A percentile compares a stretch with the other conserved stretches of the same genome.
These are phyloP conservation scores for Mayamaea pseudoterrestris DNA, from an alignment of 108 stramenopile genomes.

Conservation along the genomic window DNA sequence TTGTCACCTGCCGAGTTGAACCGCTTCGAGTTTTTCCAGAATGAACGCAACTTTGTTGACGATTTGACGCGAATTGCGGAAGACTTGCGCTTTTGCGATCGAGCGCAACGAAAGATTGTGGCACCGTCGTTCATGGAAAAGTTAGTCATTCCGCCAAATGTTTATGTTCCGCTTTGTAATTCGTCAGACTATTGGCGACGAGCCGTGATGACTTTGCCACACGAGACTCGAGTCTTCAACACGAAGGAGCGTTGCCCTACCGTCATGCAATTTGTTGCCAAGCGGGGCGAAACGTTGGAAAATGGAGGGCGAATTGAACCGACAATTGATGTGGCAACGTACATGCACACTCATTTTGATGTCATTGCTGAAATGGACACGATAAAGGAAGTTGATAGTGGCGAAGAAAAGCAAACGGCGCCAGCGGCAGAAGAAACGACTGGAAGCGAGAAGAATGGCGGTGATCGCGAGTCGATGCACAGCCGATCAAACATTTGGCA, in stretches of 20 bases:
- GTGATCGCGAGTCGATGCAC: too few species aligned
- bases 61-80: constrained; percentile 88
- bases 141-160: constrained; percentile 67
- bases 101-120: constrained; percentile 58
- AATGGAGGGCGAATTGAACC: constrained; percentile 23
- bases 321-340: constrained; percentile 90
- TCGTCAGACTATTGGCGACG: constrained; percentile 85
- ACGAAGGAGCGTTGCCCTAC: constrained; percentile 94
- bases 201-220: constrained; percentile 53
- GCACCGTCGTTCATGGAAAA: constrained; percentile 58
- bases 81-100: constrained; percentile 86
- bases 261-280: constrained; percentile 85
- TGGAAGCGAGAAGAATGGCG: constrained; percentile 5
- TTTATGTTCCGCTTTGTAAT: constrained; percentile 86
- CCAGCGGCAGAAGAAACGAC: constrained; percentile 2
- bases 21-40: constrained; percentile 85
- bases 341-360: constrained; percentile 79
- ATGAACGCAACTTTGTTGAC: constrained; percentile 87
- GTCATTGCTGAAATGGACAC: constrained; percentile 21
- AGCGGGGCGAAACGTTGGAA: constrained; percentile 45
- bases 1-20: constrained; percentile 63
- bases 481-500: too few species aligned
- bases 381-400: constrained; percentile 7
- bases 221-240: constrained; percentile 88
- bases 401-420: constrained; percentile 1